Evolutionary conservation across 192 early-diverging fungal species (phyloP).

Genomic region (Funneliformis geosporum): DNA sequence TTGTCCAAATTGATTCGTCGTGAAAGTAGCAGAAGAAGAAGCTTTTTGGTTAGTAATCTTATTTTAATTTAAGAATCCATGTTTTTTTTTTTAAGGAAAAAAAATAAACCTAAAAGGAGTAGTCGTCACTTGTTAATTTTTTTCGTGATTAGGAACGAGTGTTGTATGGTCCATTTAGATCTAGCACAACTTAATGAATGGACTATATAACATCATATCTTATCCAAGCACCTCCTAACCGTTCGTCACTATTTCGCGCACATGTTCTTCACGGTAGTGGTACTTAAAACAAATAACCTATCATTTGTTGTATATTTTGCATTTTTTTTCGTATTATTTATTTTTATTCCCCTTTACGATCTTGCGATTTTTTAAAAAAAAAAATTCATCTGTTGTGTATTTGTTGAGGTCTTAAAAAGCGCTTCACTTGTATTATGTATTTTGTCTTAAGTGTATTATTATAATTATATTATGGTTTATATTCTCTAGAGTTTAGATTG

Average conservation of each 20-base stretch:
- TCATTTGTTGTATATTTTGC: no score
- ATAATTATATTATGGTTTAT: neutral
- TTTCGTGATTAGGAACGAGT: neutral
- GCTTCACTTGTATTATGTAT: neutral
- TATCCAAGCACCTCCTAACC: no score
- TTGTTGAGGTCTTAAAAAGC: neutral
- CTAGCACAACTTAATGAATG: neutral
- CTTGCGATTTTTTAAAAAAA: neutral
- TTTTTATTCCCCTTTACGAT: neutral
- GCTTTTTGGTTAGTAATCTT: constrained; percentile 11
- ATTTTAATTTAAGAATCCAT: neutral
- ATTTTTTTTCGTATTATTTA: no score
- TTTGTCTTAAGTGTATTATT: neutral
- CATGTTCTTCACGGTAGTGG: neutral
- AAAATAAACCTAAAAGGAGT: neutral
- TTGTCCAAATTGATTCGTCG: neutral
- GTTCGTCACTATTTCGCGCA: neutral
- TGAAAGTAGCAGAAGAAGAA: neutral
- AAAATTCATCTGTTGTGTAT: neutral
- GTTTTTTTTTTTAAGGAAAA: neutral
- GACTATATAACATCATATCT: neutral
- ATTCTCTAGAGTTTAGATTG: neutral
- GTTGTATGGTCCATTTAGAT: constrained; percentile 8
- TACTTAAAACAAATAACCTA: no score
- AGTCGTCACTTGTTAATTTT: neutral